Evolutionary conservation across 106 monocot genomes (phyloP).

Genomic region (Iris macrosiphon): DNA sequence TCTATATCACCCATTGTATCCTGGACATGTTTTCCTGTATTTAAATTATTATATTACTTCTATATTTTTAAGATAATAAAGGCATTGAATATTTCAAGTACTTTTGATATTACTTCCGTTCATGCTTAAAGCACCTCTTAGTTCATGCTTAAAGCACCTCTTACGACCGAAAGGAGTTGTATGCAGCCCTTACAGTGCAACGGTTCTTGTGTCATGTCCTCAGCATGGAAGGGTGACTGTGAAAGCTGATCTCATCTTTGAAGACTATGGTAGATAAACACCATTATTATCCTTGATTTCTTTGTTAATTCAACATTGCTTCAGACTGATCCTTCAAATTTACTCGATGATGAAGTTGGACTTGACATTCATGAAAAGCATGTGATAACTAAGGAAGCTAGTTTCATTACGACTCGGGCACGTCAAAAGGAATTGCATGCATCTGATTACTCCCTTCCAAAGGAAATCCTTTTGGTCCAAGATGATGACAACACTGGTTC

Average conservation of each 20-base stretch:
- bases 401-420: conserved; percentile 9
- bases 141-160: not conserved
- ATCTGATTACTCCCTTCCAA: conserved; percentile 27
- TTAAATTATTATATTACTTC: too few relatives aligned
- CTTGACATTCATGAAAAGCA: conserved; percentile 76
- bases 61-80: too few relatives aligned
- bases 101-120: too few relatives aligned
- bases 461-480: conserved; percentile 53
- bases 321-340: conserved; percentile 7
- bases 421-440: conserved; percentile 2
- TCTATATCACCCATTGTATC: too few relatives aligned
- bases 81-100: too few relatives aligned
- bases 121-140: too few relatives aligned
- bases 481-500: conserved; percentile 24
- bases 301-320: not conserved
- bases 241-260: conserved; percentile 70
- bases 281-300: not conserved
- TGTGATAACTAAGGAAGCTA: conserved; percentile 34
- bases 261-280: conserved; percentile 68
- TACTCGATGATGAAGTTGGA: conserved; percentile 55
- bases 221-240: conserved; percentile 68
- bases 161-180: not conserved
- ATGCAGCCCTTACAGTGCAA: conserved; percentile 66
- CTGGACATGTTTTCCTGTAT: too few relatives aligned
- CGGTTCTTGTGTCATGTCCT: conserved; percentile 57